Conservation (phyloP, 176 grass and related monocot species). For the barley (Hordeum vulgare) region DNA sequence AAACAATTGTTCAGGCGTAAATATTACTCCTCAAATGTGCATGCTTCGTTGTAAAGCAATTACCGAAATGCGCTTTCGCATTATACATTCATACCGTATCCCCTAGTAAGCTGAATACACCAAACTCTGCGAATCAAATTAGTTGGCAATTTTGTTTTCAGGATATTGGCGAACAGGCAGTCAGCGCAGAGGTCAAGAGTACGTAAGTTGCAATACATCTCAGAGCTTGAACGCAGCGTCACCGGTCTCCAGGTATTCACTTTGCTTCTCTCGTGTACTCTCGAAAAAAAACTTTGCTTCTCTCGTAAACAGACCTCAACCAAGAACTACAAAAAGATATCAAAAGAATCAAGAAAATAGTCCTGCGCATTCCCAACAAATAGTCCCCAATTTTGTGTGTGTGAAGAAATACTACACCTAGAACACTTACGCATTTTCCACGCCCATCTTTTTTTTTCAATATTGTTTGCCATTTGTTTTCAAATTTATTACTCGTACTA, state of each 20-base stretch:
- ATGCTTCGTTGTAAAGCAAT: background rate
- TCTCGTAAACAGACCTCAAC: background rate
- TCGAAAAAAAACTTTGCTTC: background rate
- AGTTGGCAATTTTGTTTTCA: constrained; percentile 12
- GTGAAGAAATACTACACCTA: background rate
- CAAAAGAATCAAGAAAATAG: background rate
- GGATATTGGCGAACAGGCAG: constrained; percentile 94
- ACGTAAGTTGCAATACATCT: constrained; percentile 94
- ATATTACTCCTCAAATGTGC: background rate
- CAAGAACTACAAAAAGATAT: background rate
- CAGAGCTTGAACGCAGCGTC: constrained; percentile 92
- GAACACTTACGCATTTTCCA: too few species aligned
- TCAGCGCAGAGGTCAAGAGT: constrained; percentile 96
- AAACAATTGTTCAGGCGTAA: background rate
- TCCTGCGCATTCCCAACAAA: background rate
- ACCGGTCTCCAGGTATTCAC: constrained; percentile 71
- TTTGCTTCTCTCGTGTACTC: background rate
- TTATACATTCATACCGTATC: background rate
- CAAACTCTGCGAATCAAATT: background rate
- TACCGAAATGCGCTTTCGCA: background rate
- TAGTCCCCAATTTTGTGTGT: background rate
- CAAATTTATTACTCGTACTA: too few species aligned
- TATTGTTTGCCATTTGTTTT: too few species aligned
- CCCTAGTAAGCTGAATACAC: background rate
- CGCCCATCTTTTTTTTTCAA: too few species aligned